Evolutionary conservation across 2,329 filamentous ascomycete species (phyloP).

Genomic region (Parasarocladium wereldwijsianum): DNA sequence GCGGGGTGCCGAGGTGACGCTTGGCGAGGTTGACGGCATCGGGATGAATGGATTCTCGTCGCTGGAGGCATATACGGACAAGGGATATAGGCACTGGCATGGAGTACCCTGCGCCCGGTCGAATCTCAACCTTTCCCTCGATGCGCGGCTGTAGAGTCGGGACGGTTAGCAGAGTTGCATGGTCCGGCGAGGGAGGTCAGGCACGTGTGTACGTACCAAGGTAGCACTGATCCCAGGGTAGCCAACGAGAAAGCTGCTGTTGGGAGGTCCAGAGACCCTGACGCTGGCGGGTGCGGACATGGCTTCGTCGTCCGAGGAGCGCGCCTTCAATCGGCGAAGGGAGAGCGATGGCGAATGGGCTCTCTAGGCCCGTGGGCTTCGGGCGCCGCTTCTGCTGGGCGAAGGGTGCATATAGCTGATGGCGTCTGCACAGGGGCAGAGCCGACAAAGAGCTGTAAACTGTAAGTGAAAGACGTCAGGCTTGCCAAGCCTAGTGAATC

Average conservation of each 20-base stretch:
- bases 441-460: too few relatives aligned
- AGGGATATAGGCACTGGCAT: slow-evolving; percentile 84
- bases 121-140: slow-evolving; percentile 94
- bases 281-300: slow-evolving; percentile 38
- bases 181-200: too few relatives aligned
- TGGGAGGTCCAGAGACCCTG: slow-evolving; percentile 91
- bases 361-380: not conserved
- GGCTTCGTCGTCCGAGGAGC: slow-evolving; percentile 6
- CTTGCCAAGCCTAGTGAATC: too few relatives aligned
- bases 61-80: slow-evolving; percentile 85
- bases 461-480: too few relatives aligned
- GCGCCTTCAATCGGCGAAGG: not conserved
- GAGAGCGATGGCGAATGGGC: not conserved
- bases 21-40: slow-evolving; percentile 89
- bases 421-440: too few relatives aligned
- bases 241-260: slow-evolving; percentile 90
- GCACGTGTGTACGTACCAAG: slow-evolving; percentile 48
- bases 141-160: slow-evolving; percentile 74
- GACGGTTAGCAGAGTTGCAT: too few relatives aligned
- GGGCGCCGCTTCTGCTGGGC: too few relatives aligned
- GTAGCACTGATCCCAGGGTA: slow-evolving; percentile 98
- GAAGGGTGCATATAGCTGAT: too few relatives aligned
- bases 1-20: slow-evolving; percentile 76
- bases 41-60: slow-evolving; percentile 91
- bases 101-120: slow-evolving; percentile 70